Evolutionary conservation across 257 asterid species (phyloP).

Genomic region (Ilex aquifolium): DNA sequence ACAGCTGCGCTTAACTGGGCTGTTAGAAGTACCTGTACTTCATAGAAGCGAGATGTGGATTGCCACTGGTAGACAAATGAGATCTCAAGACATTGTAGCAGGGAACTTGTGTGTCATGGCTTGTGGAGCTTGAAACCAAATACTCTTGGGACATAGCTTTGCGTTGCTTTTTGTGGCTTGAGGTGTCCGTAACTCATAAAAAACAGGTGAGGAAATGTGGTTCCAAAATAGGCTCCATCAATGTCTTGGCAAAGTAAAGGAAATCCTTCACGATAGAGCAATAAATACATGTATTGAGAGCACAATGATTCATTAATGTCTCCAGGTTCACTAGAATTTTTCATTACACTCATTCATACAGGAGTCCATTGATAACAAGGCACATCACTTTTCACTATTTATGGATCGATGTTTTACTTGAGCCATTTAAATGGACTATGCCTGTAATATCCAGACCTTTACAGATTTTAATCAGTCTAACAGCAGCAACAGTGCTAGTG

Average conservation of each 20-base stretch:
- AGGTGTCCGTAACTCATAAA: constrained; percentile 94
- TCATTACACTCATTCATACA: not conserved
- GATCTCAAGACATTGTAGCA: constrained; percentile 21
- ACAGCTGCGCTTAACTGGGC: constrained; percentile 28
- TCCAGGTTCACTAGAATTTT: not conserved
- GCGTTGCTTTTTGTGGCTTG: constrained; percentile 80
- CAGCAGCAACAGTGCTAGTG: too few relatives aligned
- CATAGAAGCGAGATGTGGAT: constrained; percentile 30
- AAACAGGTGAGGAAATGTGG: constrained; percentile 92
- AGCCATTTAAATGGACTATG: too few relatives aligned
- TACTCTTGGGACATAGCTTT: constrained; percentile 75
- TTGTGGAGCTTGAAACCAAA: constrained; percentile 92
- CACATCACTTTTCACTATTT: too few relatives aligned
- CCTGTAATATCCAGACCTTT: too few relatives aligned
- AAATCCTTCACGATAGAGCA: constrained; percentile 13
- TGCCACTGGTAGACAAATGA: constrained; percentile 24
- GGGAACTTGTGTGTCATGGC: constrained; percentile 35
- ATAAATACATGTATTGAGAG: not conserved
- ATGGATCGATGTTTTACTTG: too few relatives aligned
- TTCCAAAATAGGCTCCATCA: constrained; percentile 89
- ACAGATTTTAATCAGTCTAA: too few relatives aligned
- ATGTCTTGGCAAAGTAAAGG: constrained; percentile 65
- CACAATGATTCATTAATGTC: not conserved
- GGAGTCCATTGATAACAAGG: not conserved
- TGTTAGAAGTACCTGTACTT: constrained; percentile 24